phyloP scores from a whole-genome alignment of 1,284 basidiomycete genomes.

The Malassezia caprae region DNA sequence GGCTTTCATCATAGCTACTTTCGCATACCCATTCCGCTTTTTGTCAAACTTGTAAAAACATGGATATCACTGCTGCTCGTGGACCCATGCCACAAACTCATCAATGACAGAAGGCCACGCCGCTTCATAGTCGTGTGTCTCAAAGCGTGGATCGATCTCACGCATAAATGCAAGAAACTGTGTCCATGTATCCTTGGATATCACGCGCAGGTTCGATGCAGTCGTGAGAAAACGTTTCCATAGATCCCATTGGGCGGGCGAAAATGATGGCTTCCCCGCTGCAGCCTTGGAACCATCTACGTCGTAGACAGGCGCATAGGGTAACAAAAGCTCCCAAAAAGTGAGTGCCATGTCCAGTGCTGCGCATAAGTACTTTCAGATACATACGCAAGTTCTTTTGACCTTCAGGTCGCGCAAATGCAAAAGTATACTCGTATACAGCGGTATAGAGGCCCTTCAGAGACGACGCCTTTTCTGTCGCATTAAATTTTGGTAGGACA shows the following conservation, averaged over 20 bases:
- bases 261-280: constrained; percentile 52
- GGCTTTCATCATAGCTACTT: background rate
- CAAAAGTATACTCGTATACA: constrained; percentile 81
- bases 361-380: constrained; percentile 35
- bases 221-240: constrained; percentile 74
- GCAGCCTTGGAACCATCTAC: constrained; percentile 49
- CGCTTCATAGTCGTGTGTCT: constrained; percentile 72
- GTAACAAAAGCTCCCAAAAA: constrained; percentile 75
- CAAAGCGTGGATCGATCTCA: constrained; percentile 67
- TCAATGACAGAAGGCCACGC: constrained; percentile 83
- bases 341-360: constrained; percentile 64
- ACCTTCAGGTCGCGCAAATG: constrained; percentile 68
- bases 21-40: background rate
- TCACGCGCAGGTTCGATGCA: constrained; percentile 61
- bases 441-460: constrained; percentile 56
- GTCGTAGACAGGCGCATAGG: constrained; percentile 62
- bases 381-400: constrained; percentile 51
- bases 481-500: constrained; percentile 10
- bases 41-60: background rate
- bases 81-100: constrained; percentile 59
- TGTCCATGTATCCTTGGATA: constrained; percentile 88
- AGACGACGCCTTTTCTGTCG: background rate
- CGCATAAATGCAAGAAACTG: constrained; percentile 70
- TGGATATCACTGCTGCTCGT: background rate
- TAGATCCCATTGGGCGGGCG: constrained; percentile 59